phyloP scores from a whole-genome alignment of 2,329 filamentous ascomycete species.

The Chrysoporthe puriensis region DNA sequence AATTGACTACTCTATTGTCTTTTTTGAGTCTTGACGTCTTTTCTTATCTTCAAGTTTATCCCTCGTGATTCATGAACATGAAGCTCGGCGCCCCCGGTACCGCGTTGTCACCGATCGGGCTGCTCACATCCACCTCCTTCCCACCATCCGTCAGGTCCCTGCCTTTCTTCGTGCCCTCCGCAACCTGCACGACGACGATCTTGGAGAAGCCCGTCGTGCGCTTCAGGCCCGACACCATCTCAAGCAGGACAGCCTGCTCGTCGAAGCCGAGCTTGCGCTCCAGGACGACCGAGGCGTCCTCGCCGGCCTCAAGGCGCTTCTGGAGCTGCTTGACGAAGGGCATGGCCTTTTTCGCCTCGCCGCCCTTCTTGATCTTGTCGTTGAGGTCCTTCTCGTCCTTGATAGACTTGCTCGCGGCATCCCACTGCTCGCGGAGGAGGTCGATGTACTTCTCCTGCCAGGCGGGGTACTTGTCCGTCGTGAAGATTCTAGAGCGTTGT shows the following conservation, averaged over 20 bases:
- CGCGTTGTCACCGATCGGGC: slow-evolving; percentile 69
- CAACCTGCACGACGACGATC: slow-evolving; percentile 71
- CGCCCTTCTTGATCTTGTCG: slow-evolving; percentile 77
- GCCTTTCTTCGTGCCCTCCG: slow-evolving; percentile 71
- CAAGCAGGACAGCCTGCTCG: slow-evolving; percentile 72
- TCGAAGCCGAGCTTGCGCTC: slow-evolving; percentile 86
- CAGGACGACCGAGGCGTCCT: slow-evolving; percentile 70
- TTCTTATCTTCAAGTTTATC: slow-evolving; percentile 28
- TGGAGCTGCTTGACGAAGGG: slow-evolving; percentile 90
- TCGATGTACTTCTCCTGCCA: slow-evolving; percentile 95
- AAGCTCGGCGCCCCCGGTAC: slow-evolving; percentile 84
- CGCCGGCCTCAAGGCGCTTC: slow-evolving; percentile 75
- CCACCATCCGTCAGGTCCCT: slow-evolving; percentile 53
- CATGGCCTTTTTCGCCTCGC: slow-evolving; percentile 97
- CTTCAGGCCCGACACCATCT: slow-evolving; percentile 81
- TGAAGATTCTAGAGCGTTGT: slow-evolving; percentile 61
- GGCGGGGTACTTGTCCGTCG: slow-evolving; percentile 76
- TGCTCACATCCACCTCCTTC: slow-evolving; percentile 60
- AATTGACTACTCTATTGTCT: neutral
- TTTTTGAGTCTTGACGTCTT: neutral
- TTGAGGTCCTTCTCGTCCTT: slow-evolving; percentile 79
- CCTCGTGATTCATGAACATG: slow-evolving; percentile 78
- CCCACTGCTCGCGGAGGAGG: slow-evolving; percentile 73
- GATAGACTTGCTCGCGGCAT: slow-evolving; percentile 60
- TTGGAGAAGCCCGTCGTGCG: slow-evolving; percentile 68